Evolutionary conservation across 2,329 filamentous ascomycete genomes (phyloP).

Genomic region (Emmonsia crescens): DNA sequence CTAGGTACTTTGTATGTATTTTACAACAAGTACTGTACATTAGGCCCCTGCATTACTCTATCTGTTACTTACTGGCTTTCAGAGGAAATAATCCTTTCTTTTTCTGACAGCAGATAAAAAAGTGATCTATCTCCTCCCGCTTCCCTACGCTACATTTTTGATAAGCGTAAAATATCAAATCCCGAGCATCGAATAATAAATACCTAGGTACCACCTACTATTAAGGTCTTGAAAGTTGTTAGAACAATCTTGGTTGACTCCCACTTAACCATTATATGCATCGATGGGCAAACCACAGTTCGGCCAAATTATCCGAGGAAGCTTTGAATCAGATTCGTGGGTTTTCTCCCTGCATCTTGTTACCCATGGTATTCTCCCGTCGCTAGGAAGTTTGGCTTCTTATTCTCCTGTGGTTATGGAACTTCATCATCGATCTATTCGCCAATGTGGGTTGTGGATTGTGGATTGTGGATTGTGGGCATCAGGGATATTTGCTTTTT

Average conservation of each 20-base stretch:
- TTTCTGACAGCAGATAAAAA: background rate
- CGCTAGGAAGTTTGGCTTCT: background rate
- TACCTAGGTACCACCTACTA: background rate
- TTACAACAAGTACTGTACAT: background rate
- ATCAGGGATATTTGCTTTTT: background rate
- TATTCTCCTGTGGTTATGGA: background rate
- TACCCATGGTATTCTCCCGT: constrained; percentile 4
- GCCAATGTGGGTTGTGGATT: background rate
- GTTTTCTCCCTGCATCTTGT: background rate
- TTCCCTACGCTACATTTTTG: background rate
- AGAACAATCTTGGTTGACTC: background rate
- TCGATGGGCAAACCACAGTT: background rate
- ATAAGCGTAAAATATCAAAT: background rate
- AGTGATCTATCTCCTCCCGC: background rate
- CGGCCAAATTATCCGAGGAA: background rate
- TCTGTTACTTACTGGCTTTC: background rate
- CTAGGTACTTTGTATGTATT: background rate
- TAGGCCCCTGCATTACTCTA: background rate
- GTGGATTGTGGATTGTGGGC: too few relatives aligned
- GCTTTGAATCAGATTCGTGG: background rate
- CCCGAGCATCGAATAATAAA: background rate
- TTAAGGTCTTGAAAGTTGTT: background rate
- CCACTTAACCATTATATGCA: background rate
- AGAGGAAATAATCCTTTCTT: background rate
- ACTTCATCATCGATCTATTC: background rate